Conservation (phyloP, 352 stramenopile species). For the Phytophthora nicotianae region DNA sequence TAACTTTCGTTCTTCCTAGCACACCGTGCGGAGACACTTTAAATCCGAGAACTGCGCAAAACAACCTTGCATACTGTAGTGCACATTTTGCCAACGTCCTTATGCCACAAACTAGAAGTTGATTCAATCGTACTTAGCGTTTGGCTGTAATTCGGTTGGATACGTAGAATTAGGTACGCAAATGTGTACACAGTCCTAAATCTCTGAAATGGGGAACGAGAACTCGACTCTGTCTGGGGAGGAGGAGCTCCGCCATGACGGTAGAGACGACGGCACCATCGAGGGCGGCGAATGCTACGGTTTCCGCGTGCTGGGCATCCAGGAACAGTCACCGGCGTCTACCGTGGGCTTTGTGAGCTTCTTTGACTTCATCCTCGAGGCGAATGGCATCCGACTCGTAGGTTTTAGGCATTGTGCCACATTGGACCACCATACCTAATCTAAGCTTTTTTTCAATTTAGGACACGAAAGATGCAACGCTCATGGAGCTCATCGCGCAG, state of each 20-base stretch:
- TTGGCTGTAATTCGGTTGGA: too few relatives aligned
- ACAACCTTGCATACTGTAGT: background rate
- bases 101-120: background rate
- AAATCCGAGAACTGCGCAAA: slow-evolving; percentile 56
- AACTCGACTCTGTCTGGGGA: slow-evolving; percentile 36
- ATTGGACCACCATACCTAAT: slow-evolving; percentile 1
- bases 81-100: too few relatives aligned
- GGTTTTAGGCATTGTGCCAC: background rate
- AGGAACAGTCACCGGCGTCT: slow-evolving; percentile 93
- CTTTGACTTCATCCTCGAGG: slow-evolving; percentile 98
- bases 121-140: slow-evolving; percentile 20
- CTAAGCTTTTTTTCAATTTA: slow-evolving; percentile 14
- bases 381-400: slow-evolving; percentile 88
- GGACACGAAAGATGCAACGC: slow-evolving; percentile 86
- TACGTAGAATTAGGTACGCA: too few relatives aligned
- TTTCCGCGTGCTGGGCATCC: slow-evolving; percentile 97
- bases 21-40: slow-evolving; percentile 63
- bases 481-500: slow-evolving; percentile 93
- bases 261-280: slow-evolving; percentile 32
- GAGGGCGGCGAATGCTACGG: slow-evolving; percentile 77
- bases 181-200: background rate
- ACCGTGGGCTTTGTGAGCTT: slow-evolving; percentile 95
- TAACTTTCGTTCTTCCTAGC: slow-evolving; percentile 92
- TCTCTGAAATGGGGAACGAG: slow-evolving; percentile 53
- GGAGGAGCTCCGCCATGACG: slow-evolving; percentile 15